A percentile compares a stretch with the other conserved stretches of the same genome.
Evolutionary conservation across 768 basidiomycete species (phyloP).

Genomic region (Porpolomopsis calyptriformis): DNA sequence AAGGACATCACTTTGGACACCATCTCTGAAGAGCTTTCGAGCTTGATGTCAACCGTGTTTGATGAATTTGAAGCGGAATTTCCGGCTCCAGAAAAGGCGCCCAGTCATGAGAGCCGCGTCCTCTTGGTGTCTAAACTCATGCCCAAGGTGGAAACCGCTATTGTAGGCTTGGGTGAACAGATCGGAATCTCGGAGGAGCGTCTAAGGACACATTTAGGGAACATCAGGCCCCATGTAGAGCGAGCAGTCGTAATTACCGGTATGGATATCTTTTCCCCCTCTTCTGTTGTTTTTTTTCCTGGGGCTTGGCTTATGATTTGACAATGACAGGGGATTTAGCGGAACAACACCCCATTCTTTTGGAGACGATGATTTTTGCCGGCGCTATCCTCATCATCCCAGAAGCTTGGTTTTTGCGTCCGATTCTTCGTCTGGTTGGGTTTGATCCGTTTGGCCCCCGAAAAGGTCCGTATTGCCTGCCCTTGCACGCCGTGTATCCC

Average conservation of each 20-base stretch:
- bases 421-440: constrained; percentile 24
- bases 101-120: constrained; percentile 19
- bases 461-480: constrained; percentile 19
- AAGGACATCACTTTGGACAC: constrained; percentile 6
- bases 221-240: constrained; percentile 17
- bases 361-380: constrained; percentile 16
- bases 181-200: constrained; percentile 18
- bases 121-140: constrained; percentile 15
- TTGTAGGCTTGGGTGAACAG: constrained; percentile 16
- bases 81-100: constrained; percentile 21
- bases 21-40: constrained; percentile 12
- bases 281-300: not conserved
- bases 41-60: constrained; percentile 14
- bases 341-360: constrained; percentile 26
- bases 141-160: constrained; percentile 15
- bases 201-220: constrained; percentile 13
- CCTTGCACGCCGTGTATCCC: not conserved
- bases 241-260: constrained; percentile 18
- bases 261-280: too few species aligned
- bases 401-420: constrained; percentile 21
- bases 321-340: constrained; percentile 22
- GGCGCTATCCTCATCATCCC: constrained; percentile 20
- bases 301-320: not conserved
- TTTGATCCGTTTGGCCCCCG: constrained; percentile 25
- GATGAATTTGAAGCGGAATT: constrained; percentile 21